Evolutionary conservation across 495 filamentous ascomycete species (phyloP).

Genomic region (Aspergillus ostianus): DNA sequence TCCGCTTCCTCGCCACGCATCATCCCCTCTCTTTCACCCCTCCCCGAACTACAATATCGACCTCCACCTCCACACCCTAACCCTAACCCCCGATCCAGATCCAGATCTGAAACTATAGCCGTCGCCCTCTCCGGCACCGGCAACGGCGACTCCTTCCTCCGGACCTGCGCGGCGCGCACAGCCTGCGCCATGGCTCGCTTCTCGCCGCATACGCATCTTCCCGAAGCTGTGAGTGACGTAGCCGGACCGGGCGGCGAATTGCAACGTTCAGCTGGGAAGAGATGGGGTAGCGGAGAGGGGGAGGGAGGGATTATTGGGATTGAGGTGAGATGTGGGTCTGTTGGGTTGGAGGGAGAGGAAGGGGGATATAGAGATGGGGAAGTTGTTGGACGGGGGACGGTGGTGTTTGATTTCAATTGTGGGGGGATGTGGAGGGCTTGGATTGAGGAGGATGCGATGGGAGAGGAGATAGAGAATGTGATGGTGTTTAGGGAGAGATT

Average conservation of each 20-base stretch:
- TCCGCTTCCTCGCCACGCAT: too few relatives aligned
- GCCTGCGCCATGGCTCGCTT: constrained; percentile 73
- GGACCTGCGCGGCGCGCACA: constrained; percentile 67
- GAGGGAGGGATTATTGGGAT: constrained; percentile 87
- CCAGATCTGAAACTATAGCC: constrained; percentile 33
- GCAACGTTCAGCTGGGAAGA: constrained; percentile 67
- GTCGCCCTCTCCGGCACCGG: constrained; percentile 82
- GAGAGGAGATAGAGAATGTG: constrained; percentile 51
- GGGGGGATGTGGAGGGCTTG: constrained; percentile 88
- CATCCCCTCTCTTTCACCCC: too few relatives aligned
- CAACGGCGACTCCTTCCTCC: constrained; percentile 87
- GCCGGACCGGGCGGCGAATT: constrained; percentile 73
- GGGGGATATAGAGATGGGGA: constrained; percentile 68
- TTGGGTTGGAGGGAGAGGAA: not conserved
- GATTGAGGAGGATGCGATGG: constrained; percentile 67
- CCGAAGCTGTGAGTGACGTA: constrained; percentile 57
- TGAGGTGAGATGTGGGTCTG: constrained; percentile 53
- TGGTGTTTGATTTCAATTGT: constrained; percentile 81
- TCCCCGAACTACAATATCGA: too few relatives aligned
- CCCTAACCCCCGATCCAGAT: too few relatives aligned
- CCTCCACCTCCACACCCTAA: too few relatives aligned
- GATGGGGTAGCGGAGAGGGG: constrained; percentile 82
- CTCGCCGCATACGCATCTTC: constrained; percentile 37
- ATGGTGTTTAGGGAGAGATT: constrained; percentile 60
- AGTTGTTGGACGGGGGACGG: constrained; percentile 33